These are phyloP conservation scores for Gremmenia infestans DNA, from an alignment of 2,329 filamentous ascomycete genomes.

Conservation along the genomic window DNA sequence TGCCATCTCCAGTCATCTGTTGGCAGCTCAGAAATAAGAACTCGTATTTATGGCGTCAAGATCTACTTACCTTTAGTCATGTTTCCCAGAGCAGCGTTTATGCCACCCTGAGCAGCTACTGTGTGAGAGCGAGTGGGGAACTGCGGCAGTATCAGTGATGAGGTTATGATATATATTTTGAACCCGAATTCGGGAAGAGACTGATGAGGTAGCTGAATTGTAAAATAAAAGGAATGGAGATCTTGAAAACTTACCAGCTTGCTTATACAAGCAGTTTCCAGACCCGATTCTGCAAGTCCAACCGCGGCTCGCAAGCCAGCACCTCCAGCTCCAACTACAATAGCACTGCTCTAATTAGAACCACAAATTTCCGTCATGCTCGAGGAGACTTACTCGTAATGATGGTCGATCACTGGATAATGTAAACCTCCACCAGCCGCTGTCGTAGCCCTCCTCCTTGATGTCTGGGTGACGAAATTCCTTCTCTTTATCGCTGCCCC, in stretches of 20 bases:
- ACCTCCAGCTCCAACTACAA: constrained; percentile 50
- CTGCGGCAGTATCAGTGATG: not conserved
- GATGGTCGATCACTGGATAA: constrained; percentile 21
- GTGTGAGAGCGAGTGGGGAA: constrained; percentile 62
- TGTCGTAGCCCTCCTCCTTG: constrained; percentile 12
- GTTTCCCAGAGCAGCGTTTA: constrained; percentile 50
- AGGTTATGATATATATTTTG: not conserved
- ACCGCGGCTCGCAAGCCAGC: constrained; percentile 60
- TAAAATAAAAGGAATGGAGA: not conserved
- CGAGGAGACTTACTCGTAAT: constrained; percentile 19
- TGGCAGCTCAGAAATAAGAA: constrained; percentile 36
- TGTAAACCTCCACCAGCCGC: constrained; percentile 2
- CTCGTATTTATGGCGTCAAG: not conserved
- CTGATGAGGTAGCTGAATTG: not conserved
- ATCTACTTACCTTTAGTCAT: constrained; percentile 34
- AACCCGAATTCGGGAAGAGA: not conserved
- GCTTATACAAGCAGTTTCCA: constrained; percentile 60
- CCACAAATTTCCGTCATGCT: not conserved
- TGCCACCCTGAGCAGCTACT: constrained; percentile 62
- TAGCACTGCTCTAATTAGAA: constrained; percentile 11
- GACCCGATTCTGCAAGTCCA: constrained; percentile 57
- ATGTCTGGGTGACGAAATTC: constrained; percentile 21
- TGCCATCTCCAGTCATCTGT: constrained; percentile 55
- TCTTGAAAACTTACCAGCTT: constrained; percentile 38
- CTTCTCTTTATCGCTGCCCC: not conserved